phyloP scores from a whole-genome alignment of 2,329 filamentous ascomycete species.

The Hypoxylon sp. region DNA sequence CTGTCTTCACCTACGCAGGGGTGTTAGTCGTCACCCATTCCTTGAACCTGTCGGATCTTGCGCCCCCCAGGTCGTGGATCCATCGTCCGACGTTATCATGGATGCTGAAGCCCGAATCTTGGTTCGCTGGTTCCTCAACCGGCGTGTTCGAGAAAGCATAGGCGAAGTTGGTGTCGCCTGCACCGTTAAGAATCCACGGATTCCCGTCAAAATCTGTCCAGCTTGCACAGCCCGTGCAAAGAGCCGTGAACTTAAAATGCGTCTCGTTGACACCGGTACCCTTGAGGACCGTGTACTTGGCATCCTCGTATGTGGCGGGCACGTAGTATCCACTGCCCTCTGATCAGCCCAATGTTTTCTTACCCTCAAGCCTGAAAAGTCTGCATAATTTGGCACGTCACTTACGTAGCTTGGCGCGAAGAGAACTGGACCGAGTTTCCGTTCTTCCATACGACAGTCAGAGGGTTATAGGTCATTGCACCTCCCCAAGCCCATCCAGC shows the following conservation, averaged over 20 bases:
- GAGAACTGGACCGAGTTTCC: conserved; percentile 57
- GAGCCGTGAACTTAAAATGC: conserved; percentile 56
- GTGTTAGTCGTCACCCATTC: conserved; percentile 53
- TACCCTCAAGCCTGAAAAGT: too few species aligned
- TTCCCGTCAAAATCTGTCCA: conserved; percentile 61
- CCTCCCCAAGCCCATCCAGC: conserved; percentile 61
- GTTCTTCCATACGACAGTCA: conserved; percentile 60
- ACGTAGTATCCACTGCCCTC: conserved; percentile 56
- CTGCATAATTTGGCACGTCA: conserved; percentile 27
- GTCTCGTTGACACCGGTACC: conserved; percentile 56
- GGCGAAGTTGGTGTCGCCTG: conserved; percentile 58
- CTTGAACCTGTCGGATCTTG: conserved; percentile 55
- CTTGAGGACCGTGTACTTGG: conserved; percentile 56
- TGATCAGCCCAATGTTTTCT: conserved; percentile 8
- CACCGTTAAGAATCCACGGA: conserved; percentile 57
- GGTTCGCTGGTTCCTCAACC: conserved; percentile 57
- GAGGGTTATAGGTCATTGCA: conserved; percentile 60
- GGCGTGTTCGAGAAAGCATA: conserved; percentile 58
- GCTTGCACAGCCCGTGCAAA: conserved; percentile 59
- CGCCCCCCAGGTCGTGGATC: conserved; percentile 57
- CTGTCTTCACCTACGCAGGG: conserved; percentile 36
- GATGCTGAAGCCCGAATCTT: conserved; percentile 59
- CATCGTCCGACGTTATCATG: conserved; percentile 62
- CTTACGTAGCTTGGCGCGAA: conserved; percentile 60
- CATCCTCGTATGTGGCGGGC: conserved; percentile 53